Evolutionary conservation across 2,329 filamentous ascomycete species (phyloP), one percentile per base, ranked within the genome.

Genomic region (Monosporascus sp.): DNA sequence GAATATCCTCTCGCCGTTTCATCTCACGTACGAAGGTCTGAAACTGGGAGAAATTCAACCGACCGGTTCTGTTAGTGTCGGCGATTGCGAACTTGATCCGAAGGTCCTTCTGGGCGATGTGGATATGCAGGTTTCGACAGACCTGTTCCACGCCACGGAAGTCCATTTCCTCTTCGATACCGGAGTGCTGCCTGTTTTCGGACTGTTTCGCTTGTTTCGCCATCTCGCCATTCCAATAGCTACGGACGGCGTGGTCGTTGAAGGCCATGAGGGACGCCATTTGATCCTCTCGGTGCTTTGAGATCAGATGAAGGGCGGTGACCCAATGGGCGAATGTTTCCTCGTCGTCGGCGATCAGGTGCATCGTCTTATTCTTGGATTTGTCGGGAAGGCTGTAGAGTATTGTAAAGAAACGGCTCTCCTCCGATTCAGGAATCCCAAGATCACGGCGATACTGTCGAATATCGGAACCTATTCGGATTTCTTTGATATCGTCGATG

Each of bases 401-500:
- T 60, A 99, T 91, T 27, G 92, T 95, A 66, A 97, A 93, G 82
- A 92, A 96, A 16, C 84, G 83, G 7, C 79, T 73, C 63, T 92
- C 87, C 40, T 85, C 81, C 6, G 82, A 75, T 50, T 86, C 81
- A 1, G 86, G 74, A 22, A 94, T 76, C 40, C 85, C 83, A 66
- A 88, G 90, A 69, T 97, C 92, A 63, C 93, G 85, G 43, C 90
- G 87, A 68, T 96, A 96, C 67, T 96, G 93, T 53, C 89, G 85
- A 19, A 93, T 90, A 67, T 97, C 90, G 14, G 82, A 82, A 19
- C 90, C 91, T 36, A 86, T 84, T 57, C 92, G 86, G 48, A 97
- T 91, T 66, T 96, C 91, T 65, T 90, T 88, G 64, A 99, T 93
- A 68, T 97, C 91, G 65, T 99, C 94, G 58, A 99, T 90, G 69